Evolutionary conservation across 2,329 filamentous ascomycete genomes (phyloP).

Genomic region (Diaporthe sp.): DNA sequence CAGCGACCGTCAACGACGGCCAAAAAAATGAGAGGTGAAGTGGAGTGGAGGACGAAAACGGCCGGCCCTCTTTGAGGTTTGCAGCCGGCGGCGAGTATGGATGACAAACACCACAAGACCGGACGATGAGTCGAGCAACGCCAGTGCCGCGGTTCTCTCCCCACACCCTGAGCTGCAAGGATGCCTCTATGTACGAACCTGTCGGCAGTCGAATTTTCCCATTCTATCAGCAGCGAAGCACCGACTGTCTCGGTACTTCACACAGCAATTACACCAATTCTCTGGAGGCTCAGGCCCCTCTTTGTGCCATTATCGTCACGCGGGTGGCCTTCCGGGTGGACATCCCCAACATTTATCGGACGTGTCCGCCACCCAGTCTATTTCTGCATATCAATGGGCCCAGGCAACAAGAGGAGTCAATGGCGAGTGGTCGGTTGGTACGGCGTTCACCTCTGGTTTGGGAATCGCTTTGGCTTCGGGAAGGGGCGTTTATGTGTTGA

Average conservation of each 20-base stretch:
- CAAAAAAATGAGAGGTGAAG: neutral
- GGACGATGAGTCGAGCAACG: neutral
- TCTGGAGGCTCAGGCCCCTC: neutral
- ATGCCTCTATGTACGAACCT: neutral
- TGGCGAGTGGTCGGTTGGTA: neutral
- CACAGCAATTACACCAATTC: neutral
- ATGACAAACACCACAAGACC: too few species aligned
- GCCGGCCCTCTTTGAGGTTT: neutral
- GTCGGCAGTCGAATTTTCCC: neutral
- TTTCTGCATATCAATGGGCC: neutral
- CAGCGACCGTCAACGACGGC: neutral
- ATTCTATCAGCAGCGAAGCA: neutral
- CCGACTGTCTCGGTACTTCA: too few species aligned
- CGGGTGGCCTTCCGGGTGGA: neutral
- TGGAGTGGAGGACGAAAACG: neutral
- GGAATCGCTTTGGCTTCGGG: neutral
- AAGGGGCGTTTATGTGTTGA: neutral
- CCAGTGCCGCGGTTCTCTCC: neutral
- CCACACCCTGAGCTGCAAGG: too few species aligned
- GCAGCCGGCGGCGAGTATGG: neutral
- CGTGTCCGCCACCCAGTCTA: too few species aligned
- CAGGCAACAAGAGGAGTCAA: neutral
- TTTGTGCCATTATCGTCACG: neutral
- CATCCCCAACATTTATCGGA: neutral
- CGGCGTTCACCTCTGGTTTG: neutral